Conservation (phyloP, 1,284 basidiomycete genomes). For the Athelia psychrophila region DNA sequence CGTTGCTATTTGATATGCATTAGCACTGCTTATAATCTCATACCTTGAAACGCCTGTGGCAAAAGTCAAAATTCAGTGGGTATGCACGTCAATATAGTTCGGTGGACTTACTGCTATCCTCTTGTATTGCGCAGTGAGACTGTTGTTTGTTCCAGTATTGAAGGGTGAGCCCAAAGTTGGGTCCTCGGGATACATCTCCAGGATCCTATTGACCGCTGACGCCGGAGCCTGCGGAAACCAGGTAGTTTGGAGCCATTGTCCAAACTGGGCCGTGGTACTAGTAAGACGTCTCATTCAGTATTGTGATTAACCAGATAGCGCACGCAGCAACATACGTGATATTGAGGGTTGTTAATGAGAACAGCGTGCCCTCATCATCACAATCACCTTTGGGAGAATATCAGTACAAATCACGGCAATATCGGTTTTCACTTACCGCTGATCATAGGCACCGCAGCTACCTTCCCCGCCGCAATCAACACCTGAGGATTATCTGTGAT, state of each 20-base stretch:
- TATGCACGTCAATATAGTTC: too few relatives aligned
- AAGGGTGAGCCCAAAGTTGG: constrained; percentile 49
- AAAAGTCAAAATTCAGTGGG: too few relatives aligned
- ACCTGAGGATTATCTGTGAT: constrained; percentile 39
- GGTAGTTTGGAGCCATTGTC: constrained; percentile 30
- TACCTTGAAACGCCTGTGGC: too few relatives aligned
- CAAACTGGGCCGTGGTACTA: constrained; percentile 29
- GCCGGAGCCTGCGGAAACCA: constrained; percentile 26
- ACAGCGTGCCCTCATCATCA: constrained; percentile 55
- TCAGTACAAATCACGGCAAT: not conserved
- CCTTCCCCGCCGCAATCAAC: constrained; percentile 35
- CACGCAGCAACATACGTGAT: constrained; percentile 30
- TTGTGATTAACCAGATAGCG: not conserved
- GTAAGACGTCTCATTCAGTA: constrained; percentile 18
- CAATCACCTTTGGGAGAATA: constrained; percentile 30
- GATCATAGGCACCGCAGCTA: constrained; percentile 45
- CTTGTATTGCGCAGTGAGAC: constrained; percentile 49
- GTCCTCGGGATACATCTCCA: constrained; percentile 40
- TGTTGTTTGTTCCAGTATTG: constrained; percentile 41
- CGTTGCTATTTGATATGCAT: not conserved
- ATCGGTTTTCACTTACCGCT: constrained; percentile 25
- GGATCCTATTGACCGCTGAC: constrained; percentile 21
- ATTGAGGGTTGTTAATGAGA: constrained; percentile 40
- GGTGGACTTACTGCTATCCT: constrained; percentile 27
- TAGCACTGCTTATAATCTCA: too few relatives aligned